Base-by-base conservation (phyloP, 306 rosid genomes). In the Pachyrhizus erosus region DNA sequence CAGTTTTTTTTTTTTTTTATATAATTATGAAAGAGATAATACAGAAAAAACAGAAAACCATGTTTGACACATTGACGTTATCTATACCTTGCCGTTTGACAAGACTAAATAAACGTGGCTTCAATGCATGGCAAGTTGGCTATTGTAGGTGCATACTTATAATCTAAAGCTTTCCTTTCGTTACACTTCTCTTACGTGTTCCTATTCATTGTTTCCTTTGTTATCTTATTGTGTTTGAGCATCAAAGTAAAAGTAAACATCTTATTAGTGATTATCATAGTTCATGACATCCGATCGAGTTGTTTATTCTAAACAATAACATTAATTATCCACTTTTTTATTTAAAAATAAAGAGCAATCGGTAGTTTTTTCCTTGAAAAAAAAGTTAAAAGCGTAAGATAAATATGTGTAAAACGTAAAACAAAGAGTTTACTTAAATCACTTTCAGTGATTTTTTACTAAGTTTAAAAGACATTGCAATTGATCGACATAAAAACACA, bases 191-290 rank as follows among this genome's bases (percentile, higher is more conserved):
- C 48, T 20, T 34, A n/a, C 45, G 33, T 20, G 31, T 43, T 45
- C 34, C 43, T n/a, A 72, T 34, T 67, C 29, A 54, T 34, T 12
- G 17, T 20, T 81, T 46, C 24, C 68, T 57, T 46, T 75, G 5
- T 77, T 57, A 5, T 21, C 27, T 66, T 39, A 15, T 18, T 48
- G 0, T 75, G 9, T 66, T 9, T 8, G 5, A 39, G 14, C 71
- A 45, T 5, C 82, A 29, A 84, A 71, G 34, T 60, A 27, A 73
- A 84, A 82, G 85, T 18, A 23, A 70, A 82, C 83, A 71, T 85
- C 88, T 61, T 64, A 46, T 87, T 85, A 4, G 42, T 26, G 33
- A 52, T 45, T 71, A 33, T 34, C 27, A 45, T 79, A 62, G 24
- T 61, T 55, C 54, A 45, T 29, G 37, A 8, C 58, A 40, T 46